Conservation (phyloP, 2,329 filamentous ascomycete species). For the Apiospora malaysiana region DNA sequence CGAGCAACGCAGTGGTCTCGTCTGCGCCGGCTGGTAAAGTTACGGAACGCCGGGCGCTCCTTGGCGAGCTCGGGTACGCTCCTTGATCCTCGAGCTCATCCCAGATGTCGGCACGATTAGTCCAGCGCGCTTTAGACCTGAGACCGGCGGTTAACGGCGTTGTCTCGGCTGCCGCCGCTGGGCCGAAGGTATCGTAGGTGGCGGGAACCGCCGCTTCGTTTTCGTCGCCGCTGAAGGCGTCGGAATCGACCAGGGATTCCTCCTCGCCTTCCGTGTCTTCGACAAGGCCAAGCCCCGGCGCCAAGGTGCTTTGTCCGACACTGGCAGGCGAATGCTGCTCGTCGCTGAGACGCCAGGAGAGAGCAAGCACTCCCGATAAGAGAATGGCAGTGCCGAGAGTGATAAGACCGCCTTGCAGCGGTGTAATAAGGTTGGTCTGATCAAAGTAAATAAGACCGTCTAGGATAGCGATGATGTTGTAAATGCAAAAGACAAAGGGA, state of each 20-base stretch:
- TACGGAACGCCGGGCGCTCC: constrained; percentile 52
- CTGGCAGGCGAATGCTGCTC: constrained; percentile 65
- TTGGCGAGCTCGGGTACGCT: constrained; percentile 45
- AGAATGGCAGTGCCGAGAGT: constrained; percentile 86
- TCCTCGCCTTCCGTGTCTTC: constrained; percentile 71
- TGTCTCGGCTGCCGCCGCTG: constrained; percentile 42
- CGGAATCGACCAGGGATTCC: constrained; percentile 57
- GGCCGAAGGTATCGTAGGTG: constrained; percentile 57
- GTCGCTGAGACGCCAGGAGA: constrained; percentile 92
- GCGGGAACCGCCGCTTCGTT: constrained; percentile 42
- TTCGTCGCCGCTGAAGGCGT: constrained; percentile 49
- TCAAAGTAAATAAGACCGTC: constrained; percentile 97
- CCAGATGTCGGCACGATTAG: constrained; percentile 84
- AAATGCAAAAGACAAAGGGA: constrained; percentile 96
- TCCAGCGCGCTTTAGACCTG: constrained; percentile 60
- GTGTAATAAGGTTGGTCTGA: constrained; percentile 80
- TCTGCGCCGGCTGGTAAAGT: constrained; percentile 49
- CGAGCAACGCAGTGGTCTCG: constrained; percentile 49
- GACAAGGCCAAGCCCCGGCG: constrained; percentile 82
- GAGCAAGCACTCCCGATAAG: constrained; percentile 83
- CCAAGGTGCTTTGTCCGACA: constrained; percentile 71
- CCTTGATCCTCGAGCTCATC: constrained; percentile 82
- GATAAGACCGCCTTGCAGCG: constrained; percentile 79
- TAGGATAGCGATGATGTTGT: constrained; percentile 98
- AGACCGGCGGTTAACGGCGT: constrained; percentile 47